Percentiles rank a stretch among this genome's conserved stretches.
These are phyloP conservation scores for Fusarium hostae DNA, from an alignment of 2,329 filamentous ascomycete genomes.

Conservation along the genomic window DNA sequence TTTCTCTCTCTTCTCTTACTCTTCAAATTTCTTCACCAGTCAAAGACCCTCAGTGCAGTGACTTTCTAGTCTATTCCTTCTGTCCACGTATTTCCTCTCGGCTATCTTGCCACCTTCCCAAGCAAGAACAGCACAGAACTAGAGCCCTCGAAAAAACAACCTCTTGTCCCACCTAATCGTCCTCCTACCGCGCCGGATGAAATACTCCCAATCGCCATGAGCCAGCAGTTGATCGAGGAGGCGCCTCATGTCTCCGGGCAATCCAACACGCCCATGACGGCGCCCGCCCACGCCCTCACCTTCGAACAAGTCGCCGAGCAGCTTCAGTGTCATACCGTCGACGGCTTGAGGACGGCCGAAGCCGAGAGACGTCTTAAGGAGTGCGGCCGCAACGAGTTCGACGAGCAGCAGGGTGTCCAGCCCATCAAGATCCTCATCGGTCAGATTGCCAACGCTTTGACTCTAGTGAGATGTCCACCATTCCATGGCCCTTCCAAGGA, in stretches of 20 bases:
- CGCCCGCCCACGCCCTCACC: constrained; percentile 34
- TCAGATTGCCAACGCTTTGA: constrained; percentile 77
- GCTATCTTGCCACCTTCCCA: no score
- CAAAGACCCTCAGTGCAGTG: no score
- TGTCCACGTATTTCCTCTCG: no score
- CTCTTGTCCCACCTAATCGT: no score
- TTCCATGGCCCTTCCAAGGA: neutral
- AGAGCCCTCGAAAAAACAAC: no score
- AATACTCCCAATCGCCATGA: no score
- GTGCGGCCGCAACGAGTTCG: constrained; percentile 72
- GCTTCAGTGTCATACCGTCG: constrained; percentile 17
- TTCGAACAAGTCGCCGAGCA: constrained; percentile 31
- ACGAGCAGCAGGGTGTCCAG: constrained; percentile 68
- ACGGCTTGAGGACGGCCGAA: constrained; percentile 23
- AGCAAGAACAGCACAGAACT: no score
- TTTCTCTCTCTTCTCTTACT: no score
- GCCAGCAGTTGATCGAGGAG: neutral
- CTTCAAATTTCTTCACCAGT: no score
- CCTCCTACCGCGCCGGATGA: no score
- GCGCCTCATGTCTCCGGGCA: constrained; percentile 33
- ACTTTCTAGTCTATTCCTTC: no score
- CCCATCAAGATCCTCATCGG: constrained; percentile 71
- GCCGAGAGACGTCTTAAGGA: constrained; percentile 65
- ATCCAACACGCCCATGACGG: constrained; percentile 36
- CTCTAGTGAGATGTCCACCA: constrained; percentile 59